Conservation (phyloP, 2,329 filamentous ascomycete genomes). For the Fusarium cyanostomum region DNA sequence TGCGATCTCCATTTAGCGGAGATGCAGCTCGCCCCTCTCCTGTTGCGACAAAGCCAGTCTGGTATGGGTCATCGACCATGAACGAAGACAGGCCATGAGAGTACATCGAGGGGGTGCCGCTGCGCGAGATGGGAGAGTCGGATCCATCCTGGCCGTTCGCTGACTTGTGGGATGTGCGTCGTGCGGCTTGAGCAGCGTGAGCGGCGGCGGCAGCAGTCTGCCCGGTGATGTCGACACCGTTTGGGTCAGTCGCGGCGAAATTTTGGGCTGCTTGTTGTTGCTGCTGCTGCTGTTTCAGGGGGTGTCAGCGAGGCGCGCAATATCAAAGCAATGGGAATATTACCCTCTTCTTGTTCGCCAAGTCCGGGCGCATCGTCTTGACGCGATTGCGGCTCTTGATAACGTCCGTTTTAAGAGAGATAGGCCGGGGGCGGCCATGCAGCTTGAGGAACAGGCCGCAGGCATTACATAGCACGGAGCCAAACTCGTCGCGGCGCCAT, state of each 20-base stretch:
- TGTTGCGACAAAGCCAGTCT: conserved; percentile 61
- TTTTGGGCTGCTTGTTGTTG: conserved; percentile 54
- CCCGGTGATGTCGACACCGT: conserved; percentile 66
- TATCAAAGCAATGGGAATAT: conserved; percentile 4
- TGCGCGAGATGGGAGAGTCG: conserved; percentile 82
- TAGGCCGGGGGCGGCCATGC: conserved; percentile 90
- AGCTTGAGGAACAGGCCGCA: conserved; percentile 98
- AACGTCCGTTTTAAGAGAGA: conserved; percentile 97
- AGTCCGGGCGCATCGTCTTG: conserved; percentile 83
- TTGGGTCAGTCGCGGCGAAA: conserved; percentile 57
- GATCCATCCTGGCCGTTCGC: conserved; percentile 78
- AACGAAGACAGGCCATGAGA: conserved; percentile 82
- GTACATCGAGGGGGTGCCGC: conserved; percentile 79
- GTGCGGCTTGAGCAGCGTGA: conserved; percentile 60
- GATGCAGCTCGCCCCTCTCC: conserved; percentile 62
- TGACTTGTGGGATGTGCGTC: conserved; percentile 75
- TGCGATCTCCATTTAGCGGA: conserved; percentile 66
- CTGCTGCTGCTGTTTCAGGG: conserved; percentile 35
- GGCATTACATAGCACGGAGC: conserved; percentile 96
- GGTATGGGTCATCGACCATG: conserved; percentile 77
- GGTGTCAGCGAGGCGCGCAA: conserved; percentile 11
- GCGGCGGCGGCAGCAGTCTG: conserved; percentile 63
- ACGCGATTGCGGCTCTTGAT: conserved; percentile 99
- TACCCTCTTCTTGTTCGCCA: conserved; percentile 87
- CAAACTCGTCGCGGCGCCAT: conserved; percentile 96